These are phyloP conservation scores for Mercurialis annua DNA, from an alignment of 345 rosid genomes.

Conservation along the genomic window DNA sequence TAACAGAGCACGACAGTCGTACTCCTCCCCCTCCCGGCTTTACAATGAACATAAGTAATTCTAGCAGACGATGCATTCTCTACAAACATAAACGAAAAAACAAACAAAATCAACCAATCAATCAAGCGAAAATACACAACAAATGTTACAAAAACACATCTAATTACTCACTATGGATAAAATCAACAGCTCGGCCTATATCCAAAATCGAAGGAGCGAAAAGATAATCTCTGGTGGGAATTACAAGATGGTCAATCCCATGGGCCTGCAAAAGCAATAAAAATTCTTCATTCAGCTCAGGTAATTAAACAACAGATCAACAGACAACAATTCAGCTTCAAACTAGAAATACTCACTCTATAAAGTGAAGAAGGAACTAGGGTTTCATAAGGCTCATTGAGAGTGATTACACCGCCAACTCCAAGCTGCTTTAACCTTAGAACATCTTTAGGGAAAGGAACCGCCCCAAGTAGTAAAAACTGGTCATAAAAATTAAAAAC, in stretches of 20 bases:
- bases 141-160: not conserved
- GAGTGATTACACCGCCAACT: conserved; percentile 79
- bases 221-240: conserved; percentile 88
- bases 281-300: not conserved
- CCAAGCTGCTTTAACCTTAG: conserved; percentile 64
- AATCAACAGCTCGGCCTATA: conserved; percentile 61
- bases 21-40: conserved; percentile 95
- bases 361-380: conserved; percentile 74
- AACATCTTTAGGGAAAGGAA: conserved; percentile 90
- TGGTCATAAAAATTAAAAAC: too few species aligned
- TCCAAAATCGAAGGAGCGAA: conserved; percentile 75
- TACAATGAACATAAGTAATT: conserved; percentile 89
- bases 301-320: not conserved
- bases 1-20: conserved; percentile 88
- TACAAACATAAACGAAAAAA: conserved; percentile 18
- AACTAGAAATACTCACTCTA: conserved; percentile 50
- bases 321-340: not conserved
- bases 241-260: conserved; percentile 75
- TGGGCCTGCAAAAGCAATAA: conserved; percentile 48
- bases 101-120: not conserved
- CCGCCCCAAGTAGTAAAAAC: conserved; percentile 80
- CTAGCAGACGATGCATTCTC: conserved; percentile 59
- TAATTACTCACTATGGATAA: conserved; percentile 63
- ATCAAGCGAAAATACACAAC: not conserved
- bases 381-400: conserved; percentile 80